Evolutionary conservation across 202 grass and related monocot species (phyloP), one percentile per base, ranked within the genome.

Genomic region (Musa balbisiana): DNA sequence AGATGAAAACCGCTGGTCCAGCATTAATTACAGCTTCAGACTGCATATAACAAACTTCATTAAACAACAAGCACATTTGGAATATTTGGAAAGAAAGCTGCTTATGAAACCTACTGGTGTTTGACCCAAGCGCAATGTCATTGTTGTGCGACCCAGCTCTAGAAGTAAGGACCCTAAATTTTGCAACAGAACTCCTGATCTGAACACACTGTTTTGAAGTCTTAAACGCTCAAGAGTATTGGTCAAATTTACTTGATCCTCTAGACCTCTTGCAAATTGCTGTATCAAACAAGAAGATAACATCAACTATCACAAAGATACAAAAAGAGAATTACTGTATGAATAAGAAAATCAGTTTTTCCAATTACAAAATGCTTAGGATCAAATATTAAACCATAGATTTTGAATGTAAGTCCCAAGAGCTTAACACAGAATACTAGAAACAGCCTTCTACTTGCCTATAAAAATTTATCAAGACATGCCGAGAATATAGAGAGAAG

Each of bases 1-100:
- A 99, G 73, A 99, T 90, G 81, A 92, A 99, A 88, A 99, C 85
- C 78, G 95, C 95, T 19, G 95, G 89, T 80, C 95, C 95, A 76
- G 91, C 92, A 75, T 92, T 94, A 21, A 99, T 83, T 51, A 86
- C 82, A 1, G 87, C 91, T 83, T 94, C 95, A 76, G 80, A 83
- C 95, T 94, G 89, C 70, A 76, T 76, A 76, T 51, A 11, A 80
- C 17, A 53, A 80, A 69, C 52, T 54, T 71, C 67, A 70, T 43
- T 51, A 10, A 70, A 70, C 33, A 11, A 51, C 25, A 17, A 71
- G 58, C 67, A 66, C 62, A 73, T 69, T 78, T 52, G 15, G 5
- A 73, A 43, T 62, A 43, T 53, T 22, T 80, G 81, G 79, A 63
- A 29, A 71, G 69, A 58, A 27, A 72, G 10, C 77, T 52, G 49